phyloP scores from a whole-genome alignment of 768 basidiomycete species.

The Lentinula guzmanii region DNA sequence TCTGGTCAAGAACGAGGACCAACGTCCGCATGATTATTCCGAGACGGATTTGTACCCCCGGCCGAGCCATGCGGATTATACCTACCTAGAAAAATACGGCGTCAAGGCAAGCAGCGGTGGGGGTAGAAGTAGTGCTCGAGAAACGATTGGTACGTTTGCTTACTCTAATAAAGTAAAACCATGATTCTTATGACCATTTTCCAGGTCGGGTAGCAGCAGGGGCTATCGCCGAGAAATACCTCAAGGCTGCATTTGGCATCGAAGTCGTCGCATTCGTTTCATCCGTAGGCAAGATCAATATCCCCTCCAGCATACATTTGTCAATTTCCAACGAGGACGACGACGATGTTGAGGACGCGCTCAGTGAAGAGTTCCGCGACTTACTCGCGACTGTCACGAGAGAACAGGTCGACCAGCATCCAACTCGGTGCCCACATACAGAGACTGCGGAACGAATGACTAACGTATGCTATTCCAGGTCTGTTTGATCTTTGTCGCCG shows the following conservation, averaged over 20 bases:
- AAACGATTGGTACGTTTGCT: constrained; percentile 75
- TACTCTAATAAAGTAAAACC: not conserved
- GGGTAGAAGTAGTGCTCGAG: constrained; percentile 89
- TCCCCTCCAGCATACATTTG: constrained; percentile 48
- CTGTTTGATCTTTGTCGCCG: not conserved
- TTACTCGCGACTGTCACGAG: constrained; percentile 78
- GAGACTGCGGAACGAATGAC: constrained; percentile 91
- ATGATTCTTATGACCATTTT: constrained; percentile 1
- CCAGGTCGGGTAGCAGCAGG: constrained; percentile 94
- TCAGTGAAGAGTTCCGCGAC: constrained; percentile 77
- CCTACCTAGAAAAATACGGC: constrained; percentile 96
- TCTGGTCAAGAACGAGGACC: constrained; percentile 97
- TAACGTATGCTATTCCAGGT: constrained; percentile 40
- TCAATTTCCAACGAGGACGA: constrained; percentile 42
- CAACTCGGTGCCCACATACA: constrained; percentile 85
- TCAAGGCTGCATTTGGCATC: constrained; percentile 79
- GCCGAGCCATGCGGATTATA: constrained; percentile 96
- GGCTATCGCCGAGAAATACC: constrained; percentile 95
- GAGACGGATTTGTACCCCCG: constrained; percentile 98
- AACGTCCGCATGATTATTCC: constrained; percentile 96
- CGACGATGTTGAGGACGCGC: constrained; percentile 61
- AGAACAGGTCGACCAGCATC: constrained; percentile 81
- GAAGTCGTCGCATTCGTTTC: constrained; percentile 97
- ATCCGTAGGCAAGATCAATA: constrained; percentile 87
- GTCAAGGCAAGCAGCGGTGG: constrained; percentile 97